These are phyloP conservation scores for Macroventuria anomochaeta DNA, from an alignment of 2,329 filamentous ascomycete genomes.

Conservation along the genomic window DNA sequence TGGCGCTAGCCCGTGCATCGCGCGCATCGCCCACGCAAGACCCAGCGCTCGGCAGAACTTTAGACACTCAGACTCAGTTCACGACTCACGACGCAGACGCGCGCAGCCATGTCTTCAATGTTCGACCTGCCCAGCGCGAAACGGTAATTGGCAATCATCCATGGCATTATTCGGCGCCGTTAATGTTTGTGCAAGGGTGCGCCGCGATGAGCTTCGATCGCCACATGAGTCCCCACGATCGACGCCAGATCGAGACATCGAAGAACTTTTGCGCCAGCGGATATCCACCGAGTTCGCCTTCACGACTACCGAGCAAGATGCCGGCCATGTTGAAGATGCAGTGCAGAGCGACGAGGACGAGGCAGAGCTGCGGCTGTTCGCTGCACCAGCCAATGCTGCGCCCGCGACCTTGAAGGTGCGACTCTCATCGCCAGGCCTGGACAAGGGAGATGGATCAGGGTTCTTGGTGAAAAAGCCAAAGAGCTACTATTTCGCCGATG, in stretches of 20 bases:
- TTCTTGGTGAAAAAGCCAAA: constrained; percentile 40
- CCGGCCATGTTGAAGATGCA: constrained; percentile 1
- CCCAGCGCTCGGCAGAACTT: neutral
- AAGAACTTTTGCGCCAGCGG: constrained; percentile 40
- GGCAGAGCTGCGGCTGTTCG: constrained; percentile 45
- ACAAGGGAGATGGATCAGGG: constrained; percentile 31
- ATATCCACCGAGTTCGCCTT: constrained; percentile 34
- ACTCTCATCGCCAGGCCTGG: constrained; percentile 39
- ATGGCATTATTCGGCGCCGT: neutral
- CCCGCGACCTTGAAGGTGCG: constrained; percentile 40
- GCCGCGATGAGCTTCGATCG: constrained; percentile 46
- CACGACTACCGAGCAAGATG: constrained; percentile 19
- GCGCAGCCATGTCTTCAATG: constrained; percentile 28
- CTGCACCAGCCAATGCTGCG: constrained; percentile 30
- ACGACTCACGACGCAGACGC: constrained; percentile 11
- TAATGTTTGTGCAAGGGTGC: constrained; percentile 30
- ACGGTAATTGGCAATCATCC: constrained; percentile 23
- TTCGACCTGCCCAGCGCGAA: constrained; percentile 35
- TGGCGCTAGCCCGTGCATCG: constrained; percentile 9
- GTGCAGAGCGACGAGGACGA: constrained; percentile 36
- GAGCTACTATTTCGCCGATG: constrained; percentile 46
- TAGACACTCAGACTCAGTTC: neutral
- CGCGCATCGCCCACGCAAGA: constrained; percentile 3
- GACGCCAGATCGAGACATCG: constrained; percentile 43
- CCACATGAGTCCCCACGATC: constrained; percentile 42